Percentiles rank a stretch among this genome's conserved stretches.
phyloP scores from a whole-genome alignment of 139 green algal species.

The Picochlorum costavermella region DNA sequence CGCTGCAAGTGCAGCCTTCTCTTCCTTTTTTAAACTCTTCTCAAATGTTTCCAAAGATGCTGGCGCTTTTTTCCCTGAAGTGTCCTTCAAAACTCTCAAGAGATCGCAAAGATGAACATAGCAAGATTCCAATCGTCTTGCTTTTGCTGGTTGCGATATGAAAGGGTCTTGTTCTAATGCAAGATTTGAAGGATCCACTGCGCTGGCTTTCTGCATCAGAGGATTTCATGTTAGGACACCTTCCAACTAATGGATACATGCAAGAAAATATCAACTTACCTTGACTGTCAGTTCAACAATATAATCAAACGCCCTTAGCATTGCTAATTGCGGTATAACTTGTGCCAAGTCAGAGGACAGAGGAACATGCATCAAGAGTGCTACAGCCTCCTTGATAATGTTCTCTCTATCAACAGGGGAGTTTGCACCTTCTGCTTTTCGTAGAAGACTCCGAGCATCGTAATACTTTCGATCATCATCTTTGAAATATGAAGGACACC shows the following conservation, averaged over 20 bases:
- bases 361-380: conserved; percentile 46
- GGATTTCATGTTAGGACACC: not conserved
- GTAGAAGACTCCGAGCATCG: conserved; percentile 42
- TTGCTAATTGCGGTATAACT: conserved; percentile 56
- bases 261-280: not conserved
- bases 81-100: conserved; percentile 31
- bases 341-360: conserved; percentile 44
- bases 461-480: conserved; percentile 71
- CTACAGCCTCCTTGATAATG: conserved; percentile 43
- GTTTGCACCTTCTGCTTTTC: conserved; percentile 38
- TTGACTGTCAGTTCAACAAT: conserved; percentile 33
- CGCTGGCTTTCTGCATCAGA: conserved; percentile 43
- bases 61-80: conserved; percentile 4
- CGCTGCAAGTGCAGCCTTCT: conserved; percentile 15
- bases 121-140: conserved; percentile 32
- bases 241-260: not conserved
- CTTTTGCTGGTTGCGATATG: conserved; percentile 14
- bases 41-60: conserved; percentile 22
- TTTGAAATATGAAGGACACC: conserved; percentile 67
- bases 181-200: conserved; percentile 48
- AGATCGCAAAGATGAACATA: conserved; percentile 45
- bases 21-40: conserved; percentile 22
- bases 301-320: conserved; percentile 46
- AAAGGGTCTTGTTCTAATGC: conserved; percentile 32
- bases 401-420: conserved; percentile 38